These are phyloP conservation scores for Cynara cardunculus DNA, from an alignment of 129 eudicot species.

Conservation along the genomic window DNA sequence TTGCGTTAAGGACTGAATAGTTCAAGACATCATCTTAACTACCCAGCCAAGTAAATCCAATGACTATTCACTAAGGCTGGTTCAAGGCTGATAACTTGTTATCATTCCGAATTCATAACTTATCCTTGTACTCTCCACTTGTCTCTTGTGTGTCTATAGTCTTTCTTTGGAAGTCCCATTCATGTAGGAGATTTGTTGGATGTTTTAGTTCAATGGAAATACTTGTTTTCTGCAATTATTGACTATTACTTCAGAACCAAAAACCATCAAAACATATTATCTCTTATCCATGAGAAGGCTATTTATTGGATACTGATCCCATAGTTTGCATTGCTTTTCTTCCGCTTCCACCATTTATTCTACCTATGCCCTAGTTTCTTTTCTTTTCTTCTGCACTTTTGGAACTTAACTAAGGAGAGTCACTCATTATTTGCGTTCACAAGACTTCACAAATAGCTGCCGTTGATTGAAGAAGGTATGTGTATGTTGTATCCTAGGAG, in stretches of 20 bases:
- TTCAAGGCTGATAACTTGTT: too few species aligned
- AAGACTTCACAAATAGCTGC: neutral
- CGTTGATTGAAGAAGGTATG: neutral
- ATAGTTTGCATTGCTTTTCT: neutral
- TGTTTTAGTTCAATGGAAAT: neutral
- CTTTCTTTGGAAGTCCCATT: neutral
- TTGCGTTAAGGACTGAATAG: neutral
- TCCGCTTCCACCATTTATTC: neutral
- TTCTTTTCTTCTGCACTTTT: neutral
- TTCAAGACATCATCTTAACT: neutral
- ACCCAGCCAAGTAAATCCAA: neutral
- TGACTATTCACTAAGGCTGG: too few species aligned
- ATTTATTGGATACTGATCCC: neutral
- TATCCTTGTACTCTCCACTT: neutral
- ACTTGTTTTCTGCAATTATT: neutral
- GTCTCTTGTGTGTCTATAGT: neutral
- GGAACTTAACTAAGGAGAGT: neutral
- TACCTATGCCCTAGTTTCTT: neutral
- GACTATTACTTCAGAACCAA: neutral
- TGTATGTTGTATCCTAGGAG: neutral
- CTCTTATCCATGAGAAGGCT: neutral
- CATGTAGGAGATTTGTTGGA: neutral
- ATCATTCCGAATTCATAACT: neutral
- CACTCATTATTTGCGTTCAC: neutral
- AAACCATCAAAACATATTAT: neutral